Evolutionary conservation across 768 basidiomycete species (phyloP).

Genomic region (Mycena venus): DNA sequence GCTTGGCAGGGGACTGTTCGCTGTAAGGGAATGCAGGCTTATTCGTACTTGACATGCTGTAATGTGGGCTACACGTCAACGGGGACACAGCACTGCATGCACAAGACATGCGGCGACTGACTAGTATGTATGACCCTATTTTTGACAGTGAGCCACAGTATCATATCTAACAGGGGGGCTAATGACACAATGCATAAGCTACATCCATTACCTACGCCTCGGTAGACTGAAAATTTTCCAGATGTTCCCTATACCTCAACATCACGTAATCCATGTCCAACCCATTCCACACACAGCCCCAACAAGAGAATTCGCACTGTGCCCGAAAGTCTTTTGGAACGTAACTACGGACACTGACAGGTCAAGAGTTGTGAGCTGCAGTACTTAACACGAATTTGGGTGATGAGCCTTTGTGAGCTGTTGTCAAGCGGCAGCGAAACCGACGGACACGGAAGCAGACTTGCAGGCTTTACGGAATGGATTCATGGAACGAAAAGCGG

Average conservation of each 20-base stretch:
- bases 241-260: background rate
- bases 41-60: background rate
- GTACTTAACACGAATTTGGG: too few relatives aligned
- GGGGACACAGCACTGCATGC: too few relatives aligned
- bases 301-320: background rate
- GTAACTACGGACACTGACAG: background rate
- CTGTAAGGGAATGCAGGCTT: background rate
- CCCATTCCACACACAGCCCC: background rate
- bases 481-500: too few relatives aligned
- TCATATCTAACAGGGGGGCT: background rate
- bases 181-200: background rate
- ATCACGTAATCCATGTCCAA: background rate
- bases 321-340: background rate
- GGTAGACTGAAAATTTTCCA: background rate
- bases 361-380: too few relatives aligned
- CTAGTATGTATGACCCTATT: background rate
- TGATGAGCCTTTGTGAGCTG: too few relatives aligned
- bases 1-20: background rate
- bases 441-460: too few relatives aligned
- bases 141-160: background rate
- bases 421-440: too few relatives aligned
- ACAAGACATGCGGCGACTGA: background rate
- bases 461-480: too few relatives aligned
- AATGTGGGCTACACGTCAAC: background rate
- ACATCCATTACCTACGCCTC: background rate